Base-by-base conservation (phyloP, 805 yeast genomes). In the Jamesozyma rosinii region DNA sequence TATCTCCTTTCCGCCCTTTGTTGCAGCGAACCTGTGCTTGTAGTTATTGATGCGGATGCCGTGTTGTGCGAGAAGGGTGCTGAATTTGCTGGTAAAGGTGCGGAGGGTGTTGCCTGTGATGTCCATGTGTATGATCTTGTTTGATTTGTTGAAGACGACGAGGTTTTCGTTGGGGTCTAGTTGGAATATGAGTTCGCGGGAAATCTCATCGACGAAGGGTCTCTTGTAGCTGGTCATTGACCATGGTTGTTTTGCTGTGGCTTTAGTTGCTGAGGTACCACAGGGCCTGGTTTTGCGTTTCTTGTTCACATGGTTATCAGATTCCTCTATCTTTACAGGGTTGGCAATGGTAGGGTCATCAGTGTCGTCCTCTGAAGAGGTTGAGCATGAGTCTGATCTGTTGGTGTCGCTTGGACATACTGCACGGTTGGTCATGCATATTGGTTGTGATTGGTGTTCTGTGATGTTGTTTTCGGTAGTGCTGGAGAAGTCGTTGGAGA, bases 141-240 rank as follows among this genome's bases (percentile, higher is more conserved):
- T 46, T 20, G 54, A 51, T 44, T 66, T 59, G 18, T 67, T 53
- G 43, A 63, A 50, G 30, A 67, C 47, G 27, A 53, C 37, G 45
- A 53, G 30, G 52, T 53, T 42, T 52, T 65, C 47, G 49, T 46
- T 46, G 1, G 61, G 48, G 40, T 57, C 61, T 8, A 68, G 46
- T 48, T 75, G 76, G 18, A 75, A 44, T 0, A 73, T 49, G 43
- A 76, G 50, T 14, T 59, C 65, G 17, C 75, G 50, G 31, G 47
- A 38, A 38, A 15, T 33, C 5, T 41, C 52, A 49, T 74, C 78
- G 3, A 66, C 63, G 49, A 51, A 71, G 2, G 76, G 77, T 31
- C 80, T 61, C 18, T 65, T 60, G 53, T 70, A 75, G 42, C 54
- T 55, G 1, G 66, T 50, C 19, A 44, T 37, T 29, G 29, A 39